Percentiles rank a stretch among this genome's conserved stretches.
Evolutionary conservation across 2,329 filamentous ascomycete species (phyloP).

Genomic region (Orbilia ellipsospora): DNA sequence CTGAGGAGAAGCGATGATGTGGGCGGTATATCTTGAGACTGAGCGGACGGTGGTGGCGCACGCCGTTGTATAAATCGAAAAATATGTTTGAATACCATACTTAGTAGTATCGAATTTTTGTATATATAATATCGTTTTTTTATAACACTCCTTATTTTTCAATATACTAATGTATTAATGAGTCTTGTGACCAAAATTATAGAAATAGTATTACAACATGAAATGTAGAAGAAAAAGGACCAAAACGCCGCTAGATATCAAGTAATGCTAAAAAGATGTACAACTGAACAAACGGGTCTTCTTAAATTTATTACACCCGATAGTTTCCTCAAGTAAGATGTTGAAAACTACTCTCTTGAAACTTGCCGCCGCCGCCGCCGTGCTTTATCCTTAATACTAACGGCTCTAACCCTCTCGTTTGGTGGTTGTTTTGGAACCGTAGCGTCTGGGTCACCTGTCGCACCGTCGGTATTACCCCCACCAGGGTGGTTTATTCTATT

Average conservation of each 20-base stretch:
- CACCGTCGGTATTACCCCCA: not conserved
- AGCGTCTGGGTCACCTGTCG: constrained; percentile 43
- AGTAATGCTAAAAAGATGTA: constrained; percentile 28
- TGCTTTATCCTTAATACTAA: not conserved
- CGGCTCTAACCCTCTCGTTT: constrained; percentile 21
- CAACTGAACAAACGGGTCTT: constrained; percentile 8
- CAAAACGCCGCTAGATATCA: constrained; percentile 22
- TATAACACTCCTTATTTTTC: constrained; percentile 1
- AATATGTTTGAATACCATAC: constrained; percentile 5
- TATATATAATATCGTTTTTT: constrained; percentile 35
- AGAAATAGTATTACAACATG: not conserved
- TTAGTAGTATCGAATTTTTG: constrained; percentile 18
- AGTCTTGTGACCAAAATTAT: not conserved
- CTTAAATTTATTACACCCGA: not conserved
- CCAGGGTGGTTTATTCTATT: constrained; percentile 53
- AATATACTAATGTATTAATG: not conserved
- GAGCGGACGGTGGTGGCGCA: not conserved
- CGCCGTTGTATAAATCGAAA: constrained; percentile 15
- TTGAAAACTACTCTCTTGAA: constrained; percentile 11
- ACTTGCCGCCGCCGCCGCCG: constrained; percentile 14
- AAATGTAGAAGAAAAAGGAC: not conserved
- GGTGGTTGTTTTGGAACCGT: constrained; percentile 17
- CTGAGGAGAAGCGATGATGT: constrained; percentile 3
- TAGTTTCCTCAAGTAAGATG: too few relatives aligned
- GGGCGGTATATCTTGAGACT: not conserved